Percentiles rank a stretch among this genome's conserved stretches.
phyloP scores from a whole-genome alignment of 495 filamentous ascomycete genomes.

The Xylaria nigripes region DNA sequence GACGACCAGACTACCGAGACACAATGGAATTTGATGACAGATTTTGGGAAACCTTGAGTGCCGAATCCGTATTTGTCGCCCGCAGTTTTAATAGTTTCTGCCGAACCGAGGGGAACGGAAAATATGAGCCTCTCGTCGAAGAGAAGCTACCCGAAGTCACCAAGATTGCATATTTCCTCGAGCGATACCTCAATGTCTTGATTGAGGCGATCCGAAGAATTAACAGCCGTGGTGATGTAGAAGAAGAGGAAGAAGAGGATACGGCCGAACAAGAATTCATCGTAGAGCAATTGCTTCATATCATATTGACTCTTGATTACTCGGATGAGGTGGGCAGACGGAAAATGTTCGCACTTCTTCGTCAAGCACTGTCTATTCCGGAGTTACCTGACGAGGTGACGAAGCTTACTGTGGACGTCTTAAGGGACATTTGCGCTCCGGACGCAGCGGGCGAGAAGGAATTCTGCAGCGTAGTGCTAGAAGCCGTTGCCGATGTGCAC shows the following conservation, averaged over 20 bases:
- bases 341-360: slow-evolving; percentile 86
- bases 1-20: slow-evolving; percentile 82
- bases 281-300: slow-evolving; percentile 88
- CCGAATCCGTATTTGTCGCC: slow-evolving; percentile 79
- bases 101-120: slow-evolving; percentile 56
- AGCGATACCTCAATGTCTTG: slow-evolving; percentile 68
- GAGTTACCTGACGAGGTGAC: slow-evolving; percentile 90
- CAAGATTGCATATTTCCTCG: slow-evolving; percentile 72
- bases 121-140: slow-evolving; percentile 64
- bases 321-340: slow-evolving; percentile 88
- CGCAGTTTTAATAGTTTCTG: slow-evolving; percentile 94
- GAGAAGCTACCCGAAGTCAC: slow-evolving; percentile 95
- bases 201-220: slow-evolving; percentile 56
- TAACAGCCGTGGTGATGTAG: slow-evolving; percentile 44
- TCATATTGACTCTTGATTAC: slow-evolving; percentile 85
- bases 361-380: slow-evolving; percentile 74
- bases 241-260: slow-evolving; percentile 67
- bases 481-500: slow-evolving; percentile 91
- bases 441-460: slow-evolving; percentile 77
- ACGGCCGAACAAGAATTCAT: slow-evolving; percentile 84
- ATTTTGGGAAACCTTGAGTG: slow-evolving; percentile 81
- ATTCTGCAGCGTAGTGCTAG: slow-evolving; percentile 85
- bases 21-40: slow-evolving; percentile 69
- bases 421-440: slow-evolving; percentile 71
- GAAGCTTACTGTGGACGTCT: slow-evolving; percentile 73